These are phyloP conservation scores for Begonia masoniana DNA, from an alignment of 306 rosid species.

Conservation along the genomic window DNA sequence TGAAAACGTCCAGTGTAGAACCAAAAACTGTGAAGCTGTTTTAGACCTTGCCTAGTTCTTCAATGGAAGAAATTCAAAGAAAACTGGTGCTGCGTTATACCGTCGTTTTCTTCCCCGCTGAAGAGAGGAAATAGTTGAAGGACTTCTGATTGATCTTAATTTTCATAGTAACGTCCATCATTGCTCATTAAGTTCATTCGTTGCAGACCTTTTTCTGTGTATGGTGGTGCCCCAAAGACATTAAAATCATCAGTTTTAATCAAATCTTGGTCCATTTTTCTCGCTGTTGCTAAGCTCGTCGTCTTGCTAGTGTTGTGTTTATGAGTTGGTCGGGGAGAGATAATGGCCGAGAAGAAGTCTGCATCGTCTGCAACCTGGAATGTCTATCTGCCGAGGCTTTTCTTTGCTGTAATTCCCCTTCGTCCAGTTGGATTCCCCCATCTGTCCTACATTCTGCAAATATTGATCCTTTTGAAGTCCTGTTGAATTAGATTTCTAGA, in stretches of 20 bases:
- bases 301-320: neutral
- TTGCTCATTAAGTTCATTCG: neutral
- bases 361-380: no score
- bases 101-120: constrained; percentile 12
- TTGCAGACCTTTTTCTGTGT: neutral
- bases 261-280: neutral
- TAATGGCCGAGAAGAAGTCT: neutral
- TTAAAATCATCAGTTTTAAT: neutral
- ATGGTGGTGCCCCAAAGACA: neutral
- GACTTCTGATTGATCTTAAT: constrained; percentile 10
- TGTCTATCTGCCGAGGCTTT: no score
- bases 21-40: no score
- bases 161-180: neutral
- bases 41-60: neutral
- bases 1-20: no score
- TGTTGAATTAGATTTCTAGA: no score
- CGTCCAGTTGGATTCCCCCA: no score
- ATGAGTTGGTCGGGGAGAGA: neutral
- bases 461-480: no score
- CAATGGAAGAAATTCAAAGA: no score
- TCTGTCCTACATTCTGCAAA: no score
- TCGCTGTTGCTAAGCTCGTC: neutral
- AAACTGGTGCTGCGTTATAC: neutral
- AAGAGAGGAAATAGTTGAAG: constrained; percentile 50
- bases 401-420: no score